Conservation (phyloP, 2,329 filamentous ascomycete species). For the Cytospora mali region DNA sequence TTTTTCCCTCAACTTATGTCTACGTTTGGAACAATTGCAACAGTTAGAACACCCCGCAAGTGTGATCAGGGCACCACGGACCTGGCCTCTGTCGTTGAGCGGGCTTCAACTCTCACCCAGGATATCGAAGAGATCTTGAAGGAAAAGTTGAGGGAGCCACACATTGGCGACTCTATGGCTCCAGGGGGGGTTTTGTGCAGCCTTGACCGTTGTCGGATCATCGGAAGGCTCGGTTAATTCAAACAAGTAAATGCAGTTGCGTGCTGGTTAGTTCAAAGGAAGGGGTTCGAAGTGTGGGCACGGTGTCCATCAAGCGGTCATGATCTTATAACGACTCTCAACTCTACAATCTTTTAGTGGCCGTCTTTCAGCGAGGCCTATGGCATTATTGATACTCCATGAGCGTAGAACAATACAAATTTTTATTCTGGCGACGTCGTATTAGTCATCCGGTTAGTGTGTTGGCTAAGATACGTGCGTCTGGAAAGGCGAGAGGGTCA, state of each 20-base stretch:
- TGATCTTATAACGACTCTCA: background rate
- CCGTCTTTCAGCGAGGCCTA: background rate
- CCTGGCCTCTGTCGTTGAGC: background rate
- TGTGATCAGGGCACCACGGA: too few relatives aligned
- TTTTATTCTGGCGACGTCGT: background rate
- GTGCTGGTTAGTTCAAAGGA: background rate
- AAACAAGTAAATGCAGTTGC: too few relatives aligned
- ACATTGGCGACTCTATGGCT: background rate
- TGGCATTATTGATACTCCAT: background rate
- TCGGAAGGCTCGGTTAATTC: too few relatives aligned
- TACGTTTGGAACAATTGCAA: too few relatives aligned
- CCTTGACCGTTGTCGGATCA: background rate
- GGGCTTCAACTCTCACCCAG: background rate
- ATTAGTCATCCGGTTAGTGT: background rate
- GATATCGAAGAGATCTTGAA: background rate
- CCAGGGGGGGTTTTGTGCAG: background rate
- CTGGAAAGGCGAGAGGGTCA: background rate
- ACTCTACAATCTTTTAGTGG: background rate
- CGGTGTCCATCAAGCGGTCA: background rate
- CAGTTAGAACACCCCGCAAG: too few relatives aligned
- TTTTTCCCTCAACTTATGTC: too few relatives aligned
- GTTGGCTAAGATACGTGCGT: background rate
- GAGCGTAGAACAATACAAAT: background rate
- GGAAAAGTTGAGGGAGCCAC: background rate
- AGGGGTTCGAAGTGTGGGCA: background rate